These are phyloP conservation scores for Ceratocystis harringtonii DNA, from an alignment of 2,329 filamentous ascomycete genomes.

Conservation along the genomic window DNA sequence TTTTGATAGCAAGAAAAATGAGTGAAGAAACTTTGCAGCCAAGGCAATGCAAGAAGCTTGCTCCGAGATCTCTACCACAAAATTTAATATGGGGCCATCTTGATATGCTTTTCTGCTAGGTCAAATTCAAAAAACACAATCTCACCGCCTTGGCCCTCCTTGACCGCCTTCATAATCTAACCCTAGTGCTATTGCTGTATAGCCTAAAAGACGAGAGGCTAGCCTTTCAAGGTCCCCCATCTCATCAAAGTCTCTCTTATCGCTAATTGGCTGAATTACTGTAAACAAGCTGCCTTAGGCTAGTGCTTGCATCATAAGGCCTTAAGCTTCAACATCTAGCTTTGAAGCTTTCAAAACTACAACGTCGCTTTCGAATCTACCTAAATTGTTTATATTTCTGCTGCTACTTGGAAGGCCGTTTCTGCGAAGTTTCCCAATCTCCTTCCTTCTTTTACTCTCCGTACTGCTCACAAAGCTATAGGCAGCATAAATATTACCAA, in stretches of 20 bases:
- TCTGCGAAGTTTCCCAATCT: too few species aligned
- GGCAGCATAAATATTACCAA: too few species aligned
- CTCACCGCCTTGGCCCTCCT: neutral
- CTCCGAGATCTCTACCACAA: constrained; percentile 2
- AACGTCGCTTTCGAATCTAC: too few species aligned
- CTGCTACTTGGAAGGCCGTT: too few species aligned
- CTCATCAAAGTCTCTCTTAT: neutral
- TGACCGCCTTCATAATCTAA: neutral
- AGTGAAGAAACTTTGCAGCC: neutral
- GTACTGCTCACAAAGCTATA: too few species aligned
- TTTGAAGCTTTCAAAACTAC: neutral
- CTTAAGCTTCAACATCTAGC: neutral
- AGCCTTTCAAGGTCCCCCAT: neutral
- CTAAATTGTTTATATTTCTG: too few species aligned
- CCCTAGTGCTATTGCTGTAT: neutral
- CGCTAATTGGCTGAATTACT: neutral
- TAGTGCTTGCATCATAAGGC: constrained; percentile 3
- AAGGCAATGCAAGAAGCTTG: neutral
- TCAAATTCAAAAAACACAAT: neutral
- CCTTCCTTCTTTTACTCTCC: too few species aligned
- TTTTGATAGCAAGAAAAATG: neutral
- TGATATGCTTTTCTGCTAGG: constrained; percentile 1
- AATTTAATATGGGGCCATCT: constrained; percentile 11
- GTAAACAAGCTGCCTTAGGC: too few species aligned
- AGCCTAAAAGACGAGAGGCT: neutral